Evolutionary conservation across 768 basidiomycete species (phyloP).

Genomic region (Phaeolepiota aurea): DNA sequence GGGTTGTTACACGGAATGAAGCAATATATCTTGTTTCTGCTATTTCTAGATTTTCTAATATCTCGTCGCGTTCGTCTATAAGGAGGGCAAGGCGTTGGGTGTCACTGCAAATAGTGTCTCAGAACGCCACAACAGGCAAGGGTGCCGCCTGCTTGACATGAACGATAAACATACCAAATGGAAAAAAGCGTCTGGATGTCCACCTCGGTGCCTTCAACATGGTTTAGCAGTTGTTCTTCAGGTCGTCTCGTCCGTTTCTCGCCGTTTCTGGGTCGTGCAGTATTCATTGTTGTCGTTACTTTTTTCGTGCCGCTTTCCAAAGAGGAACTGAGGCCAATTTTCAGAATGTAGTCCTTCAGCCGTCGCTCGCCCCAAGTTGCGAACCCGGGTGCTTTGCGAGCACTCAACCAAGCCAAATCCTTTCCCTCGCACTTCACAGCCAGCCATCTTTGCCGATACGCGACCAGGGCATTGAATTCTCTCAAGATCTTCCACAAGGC

Average conservation of each 20-base stretch:
- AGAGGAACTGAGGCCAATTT: slow-evolving; percentile 56
- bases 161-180: slow-evolving; percentile 44
- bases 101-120: slow-evolving; percentile 36
- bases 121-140: slow-evolving; percentile 1
- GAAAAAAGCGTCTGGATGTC: slow-evolving; percentile 71
- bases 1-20: slow-evolving; percentile 66
- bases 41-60: slow-evolving; percentile 73
- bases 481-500: slow-evolving; percentile 54
- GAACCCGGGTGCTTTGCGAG: slow-evolving; percentile 55
- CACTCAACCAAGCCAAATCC: slow-evolving; percentile 73
- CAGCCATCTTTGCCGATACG: slow-evolving; percentile 52
- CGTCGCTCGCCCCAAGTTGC: slow-evolving; percentile 66
- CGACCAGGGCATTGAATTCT: slow-evolving; percentile 52
- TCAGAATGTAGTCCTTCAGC: slow-evolving; percentile 60
- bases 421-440: slow-evolving; percentile 55
- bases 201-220: slow-evolving; percentile 43
- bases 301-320: slow-evolving; percentile 27
- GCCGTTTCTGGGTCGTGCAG: slow-evolving; percentile 18
- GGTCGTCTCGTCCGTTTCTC: slow-evolving; percentile 16
- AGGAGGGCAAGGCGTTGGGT: slow-evolving; percentile 59
- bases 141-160: too few species aligned
- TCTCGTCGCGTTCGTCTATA: slow-evolving; percentile 67
- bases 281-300: slow-evolving; percentile 11
- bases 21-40: slow-evolving; percentile 73
- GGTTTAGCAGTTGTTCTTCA: slow-evolving; percentile 33